phyloP scores from a whole-genome alignment of 2,329 filamentous ascomycete species.

The Cercospora nicotianae region DNA sequence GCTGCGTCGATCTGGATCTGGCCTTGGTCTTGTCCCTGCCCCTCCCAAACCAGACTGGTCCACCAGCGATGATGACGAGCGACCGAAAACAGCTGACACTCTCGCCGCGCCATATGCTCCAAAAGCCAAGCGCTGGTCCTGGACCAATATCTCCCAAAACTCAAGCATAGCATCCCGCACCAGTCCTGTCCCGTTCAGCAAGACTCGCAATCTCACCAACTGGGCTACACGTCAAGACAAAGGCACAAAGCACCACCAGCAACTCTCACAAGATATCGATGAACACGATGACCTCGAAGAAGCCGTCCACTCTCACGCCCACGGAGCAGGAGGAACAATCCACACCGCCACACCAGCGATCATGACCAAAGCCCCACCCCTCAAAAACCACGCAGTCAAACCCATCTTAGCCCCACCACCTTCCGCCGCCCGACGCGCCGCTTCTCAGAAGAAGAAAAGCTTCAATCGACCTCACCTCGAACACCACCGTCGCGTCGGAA shows the following conservation, averaged over 20 bases:
- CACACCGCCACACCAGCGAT: background rate
- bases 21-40: background rate
- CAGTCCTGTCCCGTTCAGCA: background rate
- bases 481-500: background rate
- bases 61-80: background rate
- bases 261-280: background rate
- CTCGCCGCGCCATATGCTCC: background rate
- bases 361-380: background rate
- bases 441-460: background rate
- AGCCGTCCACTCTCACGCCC: background rate
- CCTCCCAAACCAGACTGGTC: background rate
- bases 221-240: background rate
- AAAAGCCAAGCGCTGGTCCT: conserved; percentile 4
- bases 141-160: conserved; percentile 6
- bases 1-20: background rate
- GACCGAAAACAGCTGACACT: background rate
- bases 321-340: background rate
- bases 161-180: background rate
- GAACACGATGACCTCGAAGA: background rate
- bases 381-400: conserved; percentile 9
- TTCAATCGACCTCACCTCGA: background rate
- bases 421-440: background rate
- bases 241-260: background rate
- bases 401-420: conserved; percentile 2
- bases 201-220: background rate